Base-by-base conservation (phyloP, 176 grass and related monocot genomes). In the Tillandsia fasciculata region DNA sequence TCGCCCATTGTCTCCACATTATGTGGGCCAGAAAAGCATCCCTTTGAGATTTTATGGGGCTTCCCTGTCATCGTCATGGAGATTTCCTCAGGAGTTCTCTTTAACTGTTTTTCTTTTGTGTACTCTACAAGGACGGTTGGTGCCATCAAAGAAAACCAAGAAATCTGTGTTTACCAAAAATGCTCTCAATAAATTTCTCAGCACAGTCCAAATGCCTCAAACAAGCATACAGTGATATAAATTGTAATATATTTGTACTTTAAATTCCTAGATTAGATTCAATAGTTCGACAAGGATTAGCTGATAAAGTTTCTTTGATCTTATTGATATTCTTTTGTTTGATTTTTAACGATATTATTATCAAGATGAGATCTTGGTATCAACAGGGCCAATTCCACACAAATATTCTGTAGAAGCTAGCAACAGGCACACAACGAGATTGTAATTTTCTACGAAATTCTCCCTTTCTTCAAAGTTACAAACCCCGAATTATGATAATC, bases 41-140 rank as follows among this genome's bases (percentile, higher is more conserved):
- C 74, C 29, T 63, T 56, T 12, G 74, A 69, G 9, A 50, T 66
- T 42, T 57, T 68, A 27, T 59, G 74, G 1, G 65, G 15, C 61
- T 77, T 77, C 0, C 27, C 26, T 74, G 61, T 33, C n/a, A 80
- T 71, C 47, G 70, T 26, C 10, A 73, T 79, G 13, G 74, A 63
- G 54, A 85, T 81, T 69, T 88, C 85, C 3, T 81, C 82, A 0
- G 79, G 83, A 12, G 65, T 51, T 76, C 66, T 78, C 22, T 92
- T 88, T 28, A 75, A 67, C 49, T 71, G 79, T 82, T 83, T 76
- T 72, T 88, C 82, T 51, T 82, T 80, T 9, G 61, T 86, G 57
- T 50, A 88, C 47, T 85, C 89, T 64, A 80, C 61, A 17, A 88
- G 67, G 3, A 92, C 82, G 12, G 82, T 82, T 18, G 88, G 84